Conservation (phyloP, 1,139 yeast genomes). For the Hemisphaericaspora xylanilytica region DNA sequence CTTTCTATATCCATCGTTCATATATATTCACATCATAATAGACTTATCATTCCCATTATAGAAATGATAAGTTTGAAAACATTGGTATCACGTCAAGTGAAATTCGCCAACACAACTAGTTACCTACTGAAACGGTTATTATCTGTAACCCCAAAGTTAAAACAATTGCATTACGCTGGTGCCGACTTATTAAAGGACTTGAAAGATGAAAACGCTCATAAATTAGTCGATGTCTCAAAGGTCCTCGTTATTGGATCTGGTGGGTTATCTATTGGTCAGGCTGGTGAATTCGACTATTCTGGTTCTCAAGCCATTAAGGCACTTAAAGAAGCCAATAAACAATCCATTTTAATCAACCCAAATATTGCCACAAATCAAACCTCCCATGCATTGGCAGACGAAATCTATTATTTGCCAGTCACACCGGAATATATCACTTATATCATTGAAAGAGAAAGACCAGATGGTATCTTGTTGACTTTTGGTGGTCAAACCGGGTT, state of each 20-base stretch:
- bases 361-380: constrained; percentile 98
- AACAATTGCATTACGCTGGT: constrained; percentile 30
- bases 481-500: constrained; percentile 99
- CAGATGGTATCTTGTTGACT: constrained; percentile 91
- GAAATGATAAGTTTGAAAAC: constrained; percentile 4
- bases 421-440: constrained; percentile 94
- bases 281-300: constrained; percentile 98
- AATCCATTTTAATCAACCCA: constrained; percentile 88
- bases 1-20: neutral
- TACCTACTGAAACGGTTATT: constrained; percentile 5
- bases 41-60: neutral
- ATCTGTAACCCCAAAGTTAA: constrained; percentile 2
- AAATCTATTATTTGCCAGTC: constrained; percentile 91
- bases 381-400: constrained; percentile 92
- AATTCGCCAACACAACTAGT: neutral
- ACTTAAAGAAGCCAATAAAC: constrained; percentile 81
- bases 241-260: constrained; percentile 97
- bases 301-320: constrained; percentile 99
- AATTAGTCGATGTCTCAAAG: constrained; percentile 83
- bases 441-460: constrained; percentile 91
- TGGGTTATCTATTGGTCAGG: constrained; percentile 97
- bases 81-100: constrained; percentile 6
- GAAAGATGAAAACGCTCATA: constrained; percentile 43
- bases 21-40: neutral
- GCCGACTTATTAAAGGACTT: constrained; percentile 39